Conservation (phyloP, 2,329 filamentous ascomycete species). For the Plectosphaerella cucumerina region DNA sequence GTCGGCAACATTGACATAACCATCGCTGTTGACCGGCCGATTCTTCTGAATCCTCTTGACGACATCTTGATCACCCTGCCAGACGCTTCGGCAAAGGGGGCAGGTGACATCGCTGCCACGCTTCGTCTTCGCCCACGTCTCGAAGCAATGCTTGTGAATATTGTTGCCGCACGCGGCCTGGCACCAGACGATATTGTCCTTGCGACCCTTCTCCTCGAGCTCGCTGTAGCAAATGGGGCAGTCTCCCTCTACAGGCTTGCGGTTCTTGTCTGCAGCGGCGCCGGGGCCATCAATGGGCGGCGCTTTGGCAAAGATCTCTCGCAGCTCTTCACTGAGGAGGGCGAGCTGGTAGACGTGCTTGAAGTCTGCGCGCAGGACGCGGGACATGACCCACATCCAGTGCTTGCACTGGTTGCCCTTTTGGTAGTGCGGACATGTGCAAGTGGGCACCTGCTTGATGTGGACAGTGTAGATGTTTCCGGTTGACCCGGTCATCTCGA, state of each 20-base stretch:
- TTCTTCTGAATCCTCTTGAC: constrained; percentile 39
- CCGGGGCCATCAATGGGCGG: constrained; percentile 40
- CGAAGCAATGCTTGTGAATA: constrained; percentile 49
- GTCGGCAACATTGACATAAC: constrained; percentile 58
- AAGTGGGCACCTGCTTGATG: constrained; percentile 46
- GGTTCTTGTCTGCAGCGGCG: constrained; percentile 26
- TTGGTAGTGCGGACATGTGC: constrained; percentile 50
- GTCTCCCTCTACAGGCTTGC: constrained; percentile 47
- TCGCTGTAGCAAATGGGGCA: constrained; percentile 57
- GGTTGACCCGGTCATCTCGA: constrained; percentile 59
- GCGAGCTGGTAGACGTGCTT: constrained; percentile 59
- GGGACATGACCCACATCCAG: constrained; percentile 39
- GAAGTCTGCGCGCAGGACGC: constrained; percentile 53
- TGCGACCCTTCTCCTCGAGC: constrained; percentile 26
- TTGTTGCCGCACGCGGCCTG: constrained; percentile 50
- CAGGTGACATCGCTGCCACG: constrained; percentile 46
- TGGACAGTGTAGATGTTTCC: constrained; percentile 61
- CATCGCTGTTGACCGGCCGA: constrained; percentile 39
- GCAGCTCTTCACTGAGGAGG: constrained; percentile 54
- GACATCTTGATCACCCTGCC: constrained; percentile 43
- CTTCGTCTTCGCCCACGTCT: constrained; percentile 49
- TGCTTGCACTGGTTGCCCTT: constrained; percentile 63
- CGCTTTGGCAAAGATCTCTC: constrained; percentile 50
- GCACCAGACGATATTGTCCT: constrained; percentile 44
- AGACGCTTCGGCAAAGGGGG: constrained; percentile 55